Evolutionary conservation across 2,329 filamentous ascomycete genomes (phyloP).

Genomic region (Aspergillus awamori): DNA sequence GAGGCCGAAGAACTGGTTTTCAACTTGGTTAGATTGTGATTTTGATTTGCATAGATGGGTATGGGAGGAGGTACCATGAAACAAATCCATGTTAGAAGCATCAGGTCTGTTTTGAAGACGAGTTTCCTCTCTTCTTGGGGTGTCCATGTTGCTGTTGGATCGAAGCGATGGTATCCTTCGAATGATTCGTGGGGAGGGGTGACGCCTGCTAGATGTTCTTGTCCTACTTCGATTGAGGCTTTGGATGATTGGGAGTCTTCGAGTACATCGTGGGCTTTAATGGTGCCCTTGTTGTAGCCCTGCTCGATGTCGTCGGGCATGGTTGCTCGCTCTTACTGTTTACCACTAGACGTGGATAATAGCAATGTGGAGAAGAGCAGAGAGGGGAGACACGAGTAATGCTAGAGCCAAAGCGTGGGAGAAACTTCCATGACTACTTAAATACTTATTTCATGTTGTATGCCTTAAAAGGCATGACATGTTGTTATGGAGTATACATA

Average conservation of each 20-base stretch:
- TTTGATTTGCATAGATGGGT: not conserved
- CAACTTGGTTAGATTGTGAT: not conserved
- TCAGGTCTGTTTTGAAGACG: conserved; percentile 47
- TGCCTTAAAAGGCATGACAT: not conserved
- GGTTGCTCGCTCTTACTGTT: not conserved
- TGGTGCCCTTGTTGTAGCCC: conserved; percentile 16
- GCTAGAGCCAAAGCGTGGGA: not conserved
- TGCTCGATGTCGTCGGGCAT: conserved; percentile 28
- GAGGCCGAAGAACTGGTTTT: conserved; percentile 35
- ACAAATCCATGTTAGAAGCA: conserved; percentile 28
- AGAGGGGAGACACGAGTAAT: too few relatives aligned
- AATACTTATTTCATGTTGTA: conserved; percentile 8
- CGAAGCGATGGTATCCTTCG: conserved; percentile 31
- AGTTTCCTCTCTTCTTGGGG: conserved; percentile 50
- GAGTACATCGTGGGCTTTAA: not conserved
- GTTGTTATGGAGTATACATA: not conserved
- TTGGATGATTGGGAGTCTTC: conserved; percentile 21
- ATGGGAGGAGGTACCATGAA: conserved; percentile 20
- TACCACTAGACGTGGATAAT: not conserved
- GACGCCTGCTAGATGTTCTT: conserved; percentile 31
- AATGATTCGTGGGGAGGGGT: conserved; percentile 35
- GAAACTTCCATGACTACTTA: not conserved
- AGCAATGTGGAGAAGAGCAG: not conserved
- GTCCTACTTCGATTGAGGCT: conserved; percentile 21
- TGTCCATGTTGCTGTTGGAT: conserved; percentile 29